Evolutionary conservation across 768 basidiomycete species (phyloP).

Genomic region (Phylloporus rhodoxanthus): DNA sequence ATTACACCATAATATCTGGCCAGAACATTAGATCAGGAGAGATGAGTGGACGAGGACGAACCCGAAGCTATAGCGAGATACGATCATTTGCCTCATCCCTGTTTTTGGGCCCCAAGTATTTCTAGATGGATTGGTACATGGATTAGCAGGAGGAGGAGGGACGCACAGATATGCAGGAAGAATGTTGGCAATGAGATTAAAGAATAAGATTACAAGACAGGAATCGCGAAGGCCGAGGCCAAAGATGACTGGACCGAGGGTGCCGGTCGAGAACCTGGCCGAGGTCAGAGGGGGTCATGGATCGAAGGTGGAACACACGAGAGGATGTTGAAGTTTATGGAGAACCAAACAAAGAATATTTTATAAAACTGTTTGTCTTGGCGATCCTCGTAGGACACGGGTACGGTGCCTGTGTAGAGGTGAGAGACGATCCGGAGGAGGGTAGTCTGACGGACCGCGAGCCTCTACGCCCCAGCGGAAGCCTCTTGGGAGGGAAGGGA

Average conservation of each 20-base stretch:
- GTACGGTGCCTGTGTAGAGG: slow-evolving; percentile 41
- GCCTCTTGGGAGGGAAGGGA: slow-evolving; percentile 6
- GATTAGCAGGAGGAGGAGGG: not conserved
- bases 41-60: slow-evolving; percentile 34
- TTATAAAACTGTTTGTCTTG: slow-evolving; percentile 56
- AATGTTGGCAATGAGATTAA: slow-evolving; percentile 54
- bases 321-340: slow-evolving; percentile 62
- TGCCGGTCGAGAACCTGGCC: slow-evolving; percentile 60
- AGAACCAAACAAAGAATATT: slow-evolving; percentile 69
- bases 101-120: slow-evolving; percentile 74
- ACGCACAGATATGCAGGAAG: slow-evolving; percentile 59
- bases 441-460: slow-evolving; percentile 13
- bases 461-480: slow-evolving; percentile 33
- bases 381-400: slow-evolving; percentile 45
- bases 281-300: not conserved
- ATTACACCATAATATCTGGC: slow-evolving; percentile 49
- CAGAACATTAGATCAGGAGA: not conserved
- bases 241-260: slow-evolving; percentile 59
- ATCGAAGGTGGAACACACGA: slow-evolving; percentile 30
- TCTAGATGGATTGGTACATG: slow-evolving; percentile 21
- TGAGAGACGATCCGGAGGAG: not conserved
- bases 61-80: slow-evolving; percentile 59
- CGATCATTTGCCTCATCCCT: slow-evolving; percentile 79
- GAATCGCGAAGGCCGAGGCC: slow-evolving; percentile 57
- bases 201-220: slow-evolving; percentile 60